These are phyloP conservation scores for Zopfia rhizophila DNA, from an alignment of 2,329 filamentous ascomycete genomes.

Conservation along the genomic window DNA sequence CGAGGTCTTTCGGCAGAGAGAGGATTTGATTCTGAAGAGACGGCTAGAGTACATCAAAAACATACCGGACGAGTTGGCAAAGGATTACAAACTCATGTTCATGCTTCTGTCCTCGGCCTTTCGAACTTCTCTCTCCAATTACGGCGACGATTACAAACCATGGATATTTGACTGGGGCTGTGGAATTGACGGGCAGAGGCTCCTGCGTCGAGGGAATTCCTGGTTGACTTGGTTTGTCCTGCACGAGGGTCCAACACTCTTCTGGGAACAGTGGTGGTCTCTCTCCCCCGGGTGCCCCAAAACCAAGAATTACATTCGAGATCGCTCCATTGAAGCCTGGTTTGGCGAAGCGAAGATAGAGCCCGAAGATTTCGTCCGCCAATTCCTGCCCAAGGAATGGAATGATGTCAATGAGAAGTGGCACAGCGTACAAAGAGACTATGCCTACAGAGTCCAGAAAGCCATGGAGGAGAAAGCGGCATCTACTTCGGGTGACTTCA, in stretches of 20 bases:
- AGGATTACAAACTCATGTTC: conserved; percentile 45
- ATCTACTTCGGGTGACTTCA: conserved; percentile 17
- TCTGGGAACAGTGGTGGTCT: conserved; percentile 46
- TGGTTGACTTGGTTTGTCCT: conserved; percentile 48
- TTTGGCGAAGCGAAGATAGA: conserved; percentile 22
- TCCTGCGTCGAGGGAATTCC: conserved; percentile 37
- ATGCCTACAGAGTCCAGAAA: conserved; percentile 31
- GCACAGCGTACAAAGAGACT: conserved; percentile 30
- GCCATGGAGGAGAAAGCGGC: conserved; percentile 31
- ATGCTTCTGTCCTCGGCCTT: conserved; percentile 41
- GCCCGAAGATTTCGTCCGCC: conserved; percentile 27
- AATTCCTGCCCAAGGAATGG: conserved; percentile 28
- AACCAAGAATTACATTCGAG: conserved; percentile 40
- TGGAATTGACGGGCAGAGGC: conserved; percentile 37
- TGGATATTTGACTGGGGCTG: conserved; percentile 43
- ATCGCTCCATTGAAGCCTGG: conserved; percentile 35
- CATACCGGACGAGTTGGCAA: conserved; percentile 28
- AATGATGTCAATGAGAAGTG: conserved; percentile 30
- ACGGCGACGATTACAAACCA: conserved; percentile 34
- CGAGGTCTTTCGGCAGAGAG: conserved; percentile 27
- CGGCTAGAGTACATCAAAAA: conserved; percentile 34
- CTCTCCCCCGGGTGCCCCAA: conserved; percentile 18
- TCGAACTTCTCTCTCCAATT: conserved; percentile 35
- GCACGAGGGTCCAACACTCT: conserved; percentile 40
- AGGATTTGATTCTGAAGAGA: conserved; percentile 30